Evolutionary conservation across 1,139 yeast species (phyloP), one percentile per base, ranked within the genome.

Genomic region (Debaryomycetaceae sp.): DNA sequence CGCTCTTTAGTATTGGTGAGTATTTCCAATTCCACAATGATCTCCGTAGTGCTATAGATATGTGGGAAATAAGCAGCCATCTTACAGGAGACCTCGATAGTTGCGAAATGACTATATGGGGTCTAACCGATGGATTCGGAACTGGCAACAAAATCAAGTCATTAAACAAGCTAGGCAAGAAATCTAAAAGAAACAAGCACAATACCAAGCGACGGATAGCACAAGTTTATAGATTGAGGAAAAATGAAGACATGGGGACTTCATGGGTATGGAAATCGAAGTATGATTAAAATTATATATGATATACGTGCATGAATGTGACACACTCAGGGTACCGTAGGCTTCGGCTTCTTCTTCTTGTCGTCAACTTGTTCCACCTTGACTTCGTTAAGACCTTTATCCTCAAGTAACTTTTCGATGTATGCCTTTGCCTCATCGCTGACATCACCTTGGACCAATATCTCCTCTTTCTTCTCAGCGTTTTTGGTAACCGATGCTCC

Each of bases 401-500:
- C 95, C 56, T 83, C 83, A 56, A 91, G 74, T 52, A 90, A 68
- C 43, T 79, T 80, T 45, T 76, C 81, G 49, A 91, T 80, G 58
- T 86, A 87, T 13, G 72, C 86, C 59, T 86, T 95, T 23, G 93
- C 95, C 58, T 87, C 96, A 54, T 90, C 97, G 51, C 91, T 86
- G 40, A 91, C 95, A 65, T 93, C 99, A 56, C 99, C 99, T 69
- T 91, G 98, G 47, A 91, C 86, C 50, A 89, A 80, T 46, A 91
- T 82, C 60, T 91, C 98, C 52, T 91, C 97, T 61, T 86, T 87
- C 66, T 91, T 91, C 55, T 91, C 98, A 8, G 84, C 93, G 51
- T 84, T 86, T 68, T 91, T 91, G 6, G 91, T 84, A n/a, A 91
- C 97, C 38, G 95, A 83, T 24, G 97, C 95, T 40, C 99, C 99